These are phyloP conservation scores for Claviceps humidiphila DNA, from an alignment of 2,329 filamentous ascomycete genomes.

Conservation along the genomic window DNA sequence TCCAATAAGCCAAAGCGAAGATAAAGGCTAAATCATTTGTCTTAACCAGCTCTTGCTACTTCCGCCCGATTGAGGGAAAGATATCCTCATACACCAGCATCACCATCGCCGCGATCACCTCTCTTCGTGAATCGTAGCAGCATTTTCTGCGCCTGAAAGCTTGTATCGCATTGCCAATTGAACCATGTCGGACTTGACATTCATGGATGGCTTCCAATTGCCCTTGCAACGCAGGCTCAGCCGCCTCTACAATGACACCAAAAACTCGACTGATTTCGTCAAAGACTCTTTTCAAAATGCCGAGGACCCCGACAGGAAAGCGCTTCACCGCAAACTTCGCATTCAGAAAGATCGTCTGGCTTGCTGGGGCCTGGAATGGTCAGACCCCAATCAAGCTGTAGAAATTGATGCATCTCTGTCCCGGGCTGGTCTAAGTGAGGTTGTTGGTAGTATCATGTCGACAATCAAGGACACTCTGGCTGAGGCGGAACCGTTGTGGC, in stretches of 20 bases:
- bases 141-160: too few relatives aligned
- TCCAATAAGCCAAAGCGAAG: too few relatives aligned
- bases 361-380: slow-evolving; percentile 73
- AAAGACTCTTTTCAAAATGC: slow-evolving; percentile 49
- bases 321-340: slow-evolving; percentile 60
- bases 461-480: slow-evolving; percentile 71
- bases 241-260: slow-evolving; percentile 68
- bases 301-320: slow-evolving; percentile 56
- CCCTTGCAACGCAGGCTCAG: slow-evolving; percentile 51
- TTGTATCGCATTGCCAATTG: not conserved
- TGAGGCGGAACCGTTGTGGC: slow-evolving; percentile 61
- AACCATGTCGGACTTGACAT: slow-evolving; percentile 38
- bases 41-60: too few relatives aligned
- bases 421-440: slow-evolving; percentile 61
- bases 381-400: slow-evolving; percentile 53
- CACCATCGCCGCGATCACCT: too few relatives aligned
- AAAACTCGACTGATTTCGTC: slow-evolving; percentile 63
- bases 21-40: too few relatives aligned
- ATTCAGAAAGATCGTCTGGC: slow-evolving; percentile 71
- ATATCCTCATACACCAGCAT: too few relatives aligned
- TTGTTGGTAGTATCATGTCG: slow-evolving; percentile 65
- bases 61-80: too few relatives aligned
- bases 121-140: too few relatives aligned
- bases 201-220: slow-evolving; percentile 38
- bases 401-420: slow-evolving; percentile 61